Evolutionary conservation across 2,329 filamentous ascomycete species (phyloP).

Genomic region (Simplicillium aogashimaense): DNA sequence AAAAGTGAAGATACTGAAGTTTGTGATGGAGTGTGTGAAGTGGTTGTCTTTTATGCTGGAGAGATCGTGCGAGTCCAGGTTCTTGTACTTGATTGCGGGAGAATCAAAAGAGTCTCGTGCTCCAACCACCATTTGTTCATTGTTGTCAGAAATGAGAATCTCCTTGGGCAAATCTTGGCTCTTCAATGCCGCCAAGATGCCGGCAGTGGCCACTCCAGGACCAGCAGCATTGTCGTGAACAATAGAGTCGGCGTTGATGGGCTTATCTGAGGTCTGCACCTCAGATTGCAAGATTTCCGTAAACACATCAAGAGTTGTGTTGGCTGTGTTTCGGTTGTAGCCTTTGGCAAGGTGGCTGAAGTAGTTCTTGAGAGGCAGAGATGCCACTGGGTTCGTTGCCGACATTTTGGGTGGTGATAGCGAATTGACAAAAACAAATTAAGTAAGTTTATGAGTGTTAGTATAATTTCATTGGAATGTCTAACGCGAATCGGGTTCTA

Average conservation of each 20-base stretch:
- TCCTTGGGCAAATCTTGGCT: neutral
- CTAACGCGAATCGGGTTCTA: too few relatives aligned
- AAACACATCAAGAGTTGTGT: constrained; percentile 16
- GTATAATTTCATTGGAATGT: too few relatives aligned
- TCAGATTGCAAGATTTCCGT: constrained; percentile 7
- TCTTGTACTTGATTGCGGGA: neutral
- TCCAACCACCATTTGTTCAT: neutral
- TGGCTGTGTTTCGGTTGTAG: constrained; percentile 17
- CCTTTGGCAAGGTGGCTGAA: constrained; percentile 15
- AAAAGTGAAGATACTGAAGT: constrained; percentile 20
- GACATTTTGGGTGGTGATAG: too few relatives aligned
- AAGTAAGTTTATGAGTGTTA: too few relatives aligned
- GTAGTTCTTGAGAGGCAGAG: constrained; percentile 7
- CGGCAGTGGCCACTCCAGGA: constrained; percentile 18
- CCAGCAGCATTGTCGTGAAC: constrained; percentile 23
- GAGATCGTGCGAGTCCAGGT: constrained; percentile 13
- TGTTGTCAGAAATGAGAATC: neutral
- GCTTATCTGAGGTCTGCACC: constrained; percentile 1
- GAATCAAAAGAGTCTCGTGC: neutral
- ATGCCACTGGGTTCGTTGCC: neutral
- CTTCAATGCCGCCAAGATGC: constrained; percentile 10
- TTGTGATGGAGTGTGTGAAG: constrained; percentile 15
- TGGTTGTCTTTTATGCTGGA: constrained; percentile 8
- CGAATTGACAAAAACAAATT: too few relatives aligned
- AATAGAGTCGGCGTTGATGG: constrained; percentile 13